Base-by-base conservation (phyloP, 225 moss, liverwort and hornwort species). In the Physcomitrium patens region DNA sequence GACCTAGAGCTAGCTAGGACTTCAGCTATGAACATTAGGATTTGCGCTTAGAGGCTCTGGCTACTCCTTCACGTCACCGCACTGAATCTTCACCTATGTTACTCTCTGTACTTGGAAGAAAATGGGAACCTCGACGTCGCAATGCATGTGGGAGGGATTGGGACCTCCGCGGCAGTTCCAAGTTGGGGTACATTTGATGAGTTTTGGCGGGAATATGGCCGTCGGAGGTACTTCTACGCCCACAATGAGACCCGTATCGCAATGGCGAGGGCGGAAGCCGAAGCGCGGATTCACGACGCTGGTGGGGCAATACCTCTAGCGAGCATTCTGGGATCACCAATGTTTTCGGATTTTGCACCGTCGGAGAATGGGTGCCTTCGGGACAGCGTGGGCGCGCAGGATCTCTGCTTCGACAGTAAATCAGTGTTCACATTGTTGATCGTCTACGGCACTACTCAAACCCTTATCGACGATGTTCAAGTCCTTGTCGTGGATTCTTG, bases 221-320 rank as follows among this genome's bases (percentile, higher is more conserved):
- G 0, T 13, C 41, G 43, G 62, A 17, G 12, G 2, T 68, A 67
- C 27, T 65, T 76, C 66, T 66, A 59, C 59, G 53, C 60, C 13
- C 76, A 76, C 65, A 65, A 76, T n/a, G 60, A 76, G 65, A 20
- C 59, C 43, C 43, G 41, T 19, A 44, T 80, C 24, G 66, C 53
- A 28, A 31, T 45, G 49, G 76, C 76, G 1, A 24, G 52, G 44
- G 73, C 68, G 2, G 73, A 69, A 28, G 80, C 65, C 0, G 22
- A 43, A 22, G 12, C 48, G 14, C 1, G 1, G n/a, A n/a, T n/a
- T 26, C 26, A 47, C 3, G 22, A 19, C 53, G 14, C 8, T 9
- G 24, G 45, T 15, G 46, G 28, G 16, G 47, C 5, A 14, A 24
- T 17, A 52, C 10, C 20, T 12, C 48, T 9, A 10, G 15, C 7